Percentiles rank a stretch among this genome's conserved stretches.
These are phyloP conservation scores for Ceratocystis diversiconidia DNA, from an alignment of 2,329 filamentous ascomycete genomes.

Conservation along the genomic window DNA sequence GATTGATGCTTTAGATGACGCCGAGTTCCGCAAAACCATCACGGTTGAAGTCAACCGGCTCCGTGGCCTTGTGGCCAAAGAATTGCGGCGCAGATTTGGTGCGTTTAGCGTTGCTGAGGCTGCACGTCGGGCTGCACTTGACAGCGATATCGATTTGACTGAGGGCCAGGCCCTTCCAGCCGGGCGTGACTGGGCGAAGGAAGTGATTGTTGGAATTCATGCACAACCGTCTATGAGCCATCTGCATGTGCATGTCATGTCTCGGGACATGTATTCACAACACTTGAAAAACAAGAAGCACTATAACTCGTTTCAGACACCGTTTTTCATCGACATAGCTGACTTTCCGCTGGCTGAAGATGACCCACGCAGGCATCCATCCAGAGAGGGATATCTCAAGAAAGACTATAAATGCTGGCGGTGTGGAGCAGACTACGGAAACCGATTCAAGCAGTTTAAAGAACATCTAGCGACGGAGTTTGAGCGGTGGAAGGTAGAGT, in stretches of 20 bases:
- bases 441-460: conserved; percentile 60
- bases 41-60: conserved; percentile 47
- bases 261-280: conserved; percentile 60
- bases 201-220: conserved; percentile 69
- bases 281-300: conserved; percentile 69
- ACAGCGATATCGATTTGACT: conserved; percentile 36
- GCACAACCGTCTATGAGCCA: conserved; percentile 84
- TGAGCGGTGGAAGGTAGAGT: conserved; percentile 56
- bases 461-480: conserved; percentile 63
- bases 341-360: conserved; percentile 61
- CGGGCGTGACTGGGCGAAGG: conserved; percentile 64
- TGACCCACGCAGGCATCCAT: conserved; percentile 48
- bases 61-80: conserved; percentile 51
- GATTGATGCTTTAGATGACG: conserved; percentile 60
- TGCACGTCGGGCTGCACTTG: conserved; percentile 51
- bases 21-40: conserved; percentile 51
- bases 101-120: conserved; percentile 47
- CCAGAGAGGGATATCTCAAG: conserved; percentile 43
- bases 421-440: conserved; percentile 60
- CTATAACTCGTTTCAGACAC: conserved; percentile 81
- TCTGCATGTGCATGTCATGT: conserved; percentile 78
- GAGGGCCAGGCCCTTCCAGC: conserved; percentile 39
- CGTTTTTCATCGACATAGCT: conserved; percentile 64
- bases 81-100: conserved; percentile 58
- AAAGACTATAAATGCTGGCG: conserved; percentile 69